These are phyloP conservation scores for Pyracantha coccinea DNA, from an alignment of 331 rosid genomes.

Conservation along the genomic window DNA sequence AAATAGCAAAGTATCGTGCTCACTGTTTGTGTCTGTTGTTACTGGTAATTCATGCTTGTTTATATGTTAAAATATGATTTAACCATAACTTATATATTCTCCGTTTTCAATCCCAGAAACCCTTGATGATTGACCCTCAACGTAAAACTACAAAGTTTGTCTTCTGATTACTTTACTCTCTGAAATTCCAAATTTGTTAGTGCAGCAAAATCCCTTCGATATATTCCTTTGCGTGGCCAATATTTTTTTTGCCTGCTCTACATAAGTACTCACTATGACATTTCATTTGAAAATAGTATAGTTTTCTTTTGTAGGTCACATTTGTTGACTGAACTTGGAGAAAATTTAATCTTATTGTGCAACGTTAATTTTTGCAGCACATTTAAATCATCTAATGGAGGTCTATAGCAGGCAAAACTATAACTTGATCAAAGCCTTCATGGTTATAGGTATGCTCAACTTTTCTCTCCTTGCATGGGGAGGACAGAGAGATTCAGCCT, in stretches of 20 bases:
- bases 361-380: constrained; percentile 54
- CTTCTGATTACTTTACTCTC: neutral
- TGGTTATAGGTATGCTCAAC: constrained; percentile 49
- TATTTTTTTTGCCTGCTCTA: neutral
- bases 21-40: neutral
- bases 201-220: neutral
- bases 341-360: constrained; percentile 14
- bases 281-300: neutral
- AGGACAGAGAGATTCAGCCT: neutral
- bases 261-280: neutral
- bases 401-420: constrained; percentile 59
- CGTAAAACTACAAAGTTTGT: neutral
- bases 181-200: neutral
- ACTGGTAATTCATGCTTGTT: neutral
- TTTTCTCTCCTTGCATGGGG: constrained; percentile 4
- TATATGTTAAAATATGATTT: neutral
- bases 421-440: constrained; percentile 48
- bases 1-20: neutral
- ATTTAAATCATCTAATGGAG: constrained; percentile 84
- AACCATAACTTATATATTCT: neutral
- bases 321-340: constrained; percentile 11
- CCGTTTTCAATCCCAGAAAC: neutral
- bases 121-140: neutral
- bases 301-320: constrained; percentile 1
- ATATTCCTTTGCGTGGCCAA: neutral